Base-by-base conservation (phyloP, 306 rosid genomes). In the Dalbergia cochinchinensis region DNA sequence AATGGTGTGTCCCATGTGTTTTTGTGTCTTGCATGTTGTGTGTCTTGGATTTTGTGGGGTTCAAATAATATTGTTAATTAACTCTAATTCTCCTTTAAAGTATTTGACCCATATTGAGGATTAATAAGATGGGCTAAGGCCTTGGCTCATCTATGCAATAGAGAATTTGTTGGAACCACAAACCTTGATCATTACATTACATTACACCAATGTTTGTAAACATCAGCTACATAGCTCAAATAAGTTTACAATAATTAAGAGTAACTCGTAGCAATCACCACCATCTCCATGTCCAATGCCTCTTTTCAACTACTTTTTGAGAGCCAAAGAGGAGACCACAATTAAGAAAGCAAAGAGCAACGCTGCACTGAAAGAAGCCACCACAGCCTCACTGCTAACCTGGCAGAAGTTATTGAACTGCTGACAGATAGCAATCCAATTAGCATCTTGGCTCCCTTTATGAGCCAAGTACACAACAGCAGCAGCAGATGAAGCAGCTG, bases 381-480 rank as follows among this genome's bases (percentile, higher is more conserved):
- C 89, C 67, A 89, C 85, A 66, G 87, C 88, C 69, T 72, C 60
- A n/a, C 88, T 86, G 6, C 77, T 69, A 57, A 7, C 79, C 39
- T 87, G 85, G 54, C 93, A 91, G 69, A 89, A 89, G 86, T 77
- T 33, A 41, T 8, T 44, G 83, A 31, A 87, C 8, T 86, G 87
- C 65, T 55, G 74, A 62, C 90, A 91, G 59, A 89, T 33, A 15
- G 88, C 92, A 8, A 77, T 73, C 96, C 96, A 91, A 39, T 91
- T 91, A 0, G 96, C 85, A 65, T 89, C 83, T 78, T 65, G 41
- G 73, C 90, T 91, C 54, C 96, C 96, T 70, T 91, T 91, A 13
- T 91, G 96, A 31, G 86, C 85, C 57, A 87, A 83, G 87, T 87
- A 89, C 65, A 82, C 74, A 31, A 86, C 64, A 26, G 88, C 89